Evolutionary conservation across 2,329 filamentous ascomycete genomes (phyloP).

Genomic region (Teratosphaeria pseudoeucalypti): DNA sequence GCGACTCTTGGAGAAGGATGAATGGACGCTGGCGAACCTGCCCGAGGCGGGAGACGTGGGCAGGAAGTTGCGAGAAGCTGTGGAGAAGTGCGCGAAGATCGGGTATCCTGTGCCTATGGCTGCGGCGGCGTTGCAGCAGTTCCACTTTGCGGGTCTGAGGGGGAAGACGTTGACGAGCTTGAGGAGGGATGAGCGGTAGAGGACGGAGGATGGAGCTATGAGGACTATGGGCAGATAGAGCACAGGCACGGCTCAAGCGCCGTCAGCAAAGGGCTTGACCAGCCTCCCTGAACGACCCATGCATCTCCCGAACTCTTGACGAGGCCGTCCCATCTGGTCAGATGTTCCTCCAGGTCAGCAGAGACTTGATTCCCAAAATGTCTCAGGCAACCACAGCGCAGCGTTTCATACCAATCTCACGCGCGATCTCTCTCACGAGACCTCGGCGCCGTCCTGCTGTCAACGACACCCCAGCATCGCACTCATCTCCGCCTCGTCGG

Average conservation of each 20-base stretch:
- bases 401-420: too few species aligned
- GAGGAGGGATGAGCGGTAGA: conserved; percentile 4
- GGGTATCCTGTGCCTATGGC: conserved; percentile 27
- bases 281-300: too few species aligned
- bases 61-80: conserved; percentile 29
- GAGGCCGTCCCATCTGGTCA: too few species aligned
- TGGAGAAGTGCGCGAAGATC: conserved; percentile 29
- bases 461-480: too few species aligned
- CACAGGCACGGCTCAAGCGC: neutral
- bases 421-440: too few species aligned
- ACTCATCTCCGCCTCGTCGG: too few species aligned
- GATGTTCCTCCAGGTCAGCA: too few species aligned
- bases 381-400: too few species aligned
- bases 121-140: conserved; percentile 25
- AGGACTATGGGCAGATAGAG: neutral
- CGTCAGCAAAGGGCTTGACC: too few species aligned
- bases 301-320: too few species aligned
- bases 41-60: conserved; percentile 30
- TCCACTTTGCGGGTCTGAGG: conserved; percentile 20
- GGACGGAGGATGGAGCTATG: neutral
- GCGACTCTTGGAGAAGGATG: conserved; percentile 25
- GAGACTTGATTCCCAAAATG: too few species aligned
- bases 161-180: conserved; percentile 8
- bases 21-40: conserved; percentile 25
- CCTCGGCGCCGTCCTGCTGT: too few species aligned